A percentile compares a stretch with the other conserved stretches of the same genome.
Evolutionary conservation across 805 yeast genomes (phyloP).

Genomic region (Aciculoconidium aculeatum): DNA sequence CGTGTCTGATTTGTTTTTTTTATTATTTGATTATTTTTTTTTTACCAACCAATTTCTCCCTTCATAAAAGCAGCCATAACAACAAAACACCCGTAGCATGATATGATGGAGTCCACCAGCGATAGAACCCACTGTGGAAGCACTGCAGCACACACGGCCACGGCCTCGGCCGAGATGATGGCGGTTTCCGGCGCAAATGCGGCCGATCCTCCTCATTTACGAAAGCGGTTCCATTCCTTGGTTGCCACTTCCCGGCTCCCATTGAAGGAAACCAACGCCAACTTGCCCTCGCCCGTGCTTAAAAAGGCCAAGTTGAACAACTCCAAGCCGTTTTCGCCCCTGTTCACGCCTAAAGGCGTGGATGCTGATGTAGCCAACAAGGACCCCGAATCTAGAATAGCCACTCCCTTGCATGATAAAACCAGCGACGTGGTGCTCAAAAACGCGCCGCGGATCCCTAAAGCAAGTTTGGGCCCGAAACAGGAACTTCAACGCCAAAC

Average conservation of each 20-base stretch:
- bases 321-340: slow-evolving; percentile 6
- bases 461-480: no score
- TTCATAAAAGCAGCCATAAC: no score
- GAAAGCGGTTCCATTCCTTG: slow-evolving; percentile 10
- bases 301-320: slow-evolving; percentile 24
- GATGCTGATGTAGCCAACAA: neutral
- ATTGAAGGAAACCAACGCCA: slow-evolving; percentile 35
- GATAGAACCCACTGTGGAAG: slow-evolving; percentile 4
- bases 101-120: slow-evolving; percentile 6
- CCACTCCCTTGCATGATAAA: no score
- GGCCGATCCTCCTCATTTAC: slow-evolving; percentile 3
- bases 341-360: no score
- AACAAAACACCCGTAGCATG: no score
- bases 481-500: slow-evolving; percentile 3
- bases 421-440: no score
- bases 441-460: neutral
- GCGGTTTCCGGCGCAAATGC: slow-evolving; percentile 3
- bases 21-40: no score
- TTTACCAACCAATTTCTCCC: no score
- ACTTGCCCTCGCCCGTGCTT: slow-evolving; percentile 32
- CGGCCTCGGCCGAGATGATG: slow-evolving; percentile 2
- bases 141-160: slow-evolving; percentile 4
- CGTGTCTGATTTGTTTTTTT: no score
- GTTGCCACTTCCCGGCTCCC: slow-evolving; percentile 21
- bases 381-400: neutral